These are phyloP conservation scores for Fusarium dimerum DNA, from an alignment of 2,329 filamentous ascomycete genomes.

Conservation along the genomic window DNA sequence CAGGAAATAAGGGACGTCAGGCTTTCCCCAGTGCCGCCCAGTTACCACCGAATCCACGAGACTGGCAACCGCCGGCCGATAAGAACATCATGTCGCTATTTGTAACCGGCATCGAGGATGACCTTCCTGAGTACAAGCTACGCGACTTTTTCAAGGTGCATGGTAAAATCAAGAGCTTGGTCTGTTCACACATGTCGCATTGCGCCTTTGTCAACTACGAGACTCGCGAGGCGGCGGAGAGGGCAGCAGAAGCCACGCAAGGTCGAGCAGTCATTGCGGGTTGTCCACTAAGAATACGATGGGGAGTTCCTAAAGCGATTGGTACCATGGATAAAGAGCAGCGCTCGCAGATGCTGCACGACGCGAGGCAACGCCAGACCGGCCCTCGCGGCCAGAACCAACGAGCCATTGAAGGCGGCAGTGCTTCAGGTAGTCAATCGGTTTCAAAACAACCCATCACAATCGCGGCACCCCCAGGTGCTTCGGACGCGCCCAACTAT, in stretches of 20 bases:
- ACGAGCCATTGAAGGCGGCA: constrained; percentile 33
- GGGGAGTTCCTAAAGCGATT: constrained; percentile 89
- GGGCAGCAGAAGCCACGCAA: constrained; percentile 79
- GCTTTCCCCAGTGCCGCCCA: constrained; percentile 71
- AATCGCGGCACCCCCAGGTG: constrained; percentile 78
- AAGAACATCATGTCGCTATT: constrained; percentile 90
- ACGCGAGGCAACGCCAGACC: constrained; percentile 54
- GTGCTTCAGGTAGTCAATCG: constrained; percentile 26
- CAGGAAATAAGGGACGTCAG: constrained; percentile 48
- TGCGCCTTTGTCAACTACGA: constrained; percentile 97
- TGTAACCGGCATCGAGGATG: constrained; percentile 92
- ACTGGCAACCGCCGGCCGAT: constrained; percentile 83
- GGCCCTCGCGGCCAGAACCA: constrained; percentile 14
- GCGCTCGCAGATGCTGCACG: constrained; percentile 75
- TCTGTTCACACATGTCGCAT: constrained; percentile 96
- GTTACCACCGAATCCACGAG: constrained; percentile 77
- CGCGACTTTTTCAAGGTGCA: constrained; percentile 87
- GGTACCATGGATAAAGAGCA: constrained; percentile 90
- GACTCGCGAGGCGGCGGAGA: constrained; percentile 80
- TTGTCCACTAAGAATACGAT: constrained; percentile 85
- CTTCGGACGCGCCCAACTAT: constrained; percentile 73
- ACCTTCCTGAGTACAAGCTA: constrained; percentile 88
- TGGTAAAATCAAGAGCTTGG: constrained; percentile 86
- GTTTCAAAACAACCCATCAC: constrained; percentile 29
- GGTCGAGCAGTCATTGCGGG: constrained; percentile 88